These are phyloP conservation scores for Tylopilus plumbeoviolaceoides DNA, from an alignment of 768 basidiomycete species.

Conservation along the genomic window DNA sequence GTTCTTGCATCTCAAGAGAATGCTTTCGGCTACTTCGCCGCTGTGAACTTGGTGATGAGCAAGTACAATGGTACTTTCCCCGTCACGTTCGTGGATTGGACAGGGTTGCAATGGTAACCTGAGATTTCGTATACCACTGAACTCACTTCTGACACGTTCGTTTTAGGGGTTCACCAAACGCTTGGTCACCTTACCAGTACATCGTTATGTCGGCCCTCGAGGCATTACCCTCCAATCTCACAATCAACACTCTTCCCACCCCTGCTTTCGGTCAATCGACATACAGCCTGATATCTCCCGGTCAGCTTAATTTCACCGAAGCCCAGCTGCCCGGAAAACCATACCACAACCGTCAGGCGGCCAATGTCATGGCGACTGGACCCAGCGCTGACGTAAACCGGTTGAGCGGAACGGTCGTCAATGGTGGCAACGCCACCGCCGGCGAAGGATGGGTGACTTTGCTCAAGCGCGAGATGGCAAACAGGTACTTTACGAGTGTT, in stretches of 20 bases:
- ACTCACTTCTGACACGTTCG: neutral
- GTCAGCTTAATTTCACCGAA: constrained; percentile 81
- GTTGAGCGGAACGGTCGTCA: constrained; percentile 51
- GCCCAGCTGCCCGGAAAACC: constrained; percentile 67
- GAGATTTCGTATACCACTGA: neutral
- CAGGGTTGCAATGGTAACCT: constrained; percentile 75
- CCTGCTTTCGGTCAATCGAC: constrained; percentile 50
- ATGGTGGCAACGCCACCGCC: constrained; percentile 59
- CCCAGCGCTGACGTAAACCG: constrained; percentile 58
- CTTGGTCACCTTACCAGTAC: constrained; percentile 86
- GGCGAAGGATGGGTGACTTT: constrained; percentile 64
- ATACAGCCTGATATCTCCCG: constrained; percentile 65
- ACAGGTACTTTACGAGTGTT: constrained; percentile 77
- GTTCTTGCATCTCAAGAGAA: constrained; percentile 51
- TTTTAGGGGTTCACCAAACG: constrained; percentile 76
- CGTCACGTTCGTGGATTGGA: constrained; percentile 63
- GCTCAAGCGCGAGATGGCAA: constrained; percentile 71
- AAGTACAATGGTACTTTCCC: constrained; percentile 88
- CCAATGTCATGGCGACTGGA: constrained; percentile 50
- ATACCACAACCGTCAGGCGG: constrained; percentile 31
- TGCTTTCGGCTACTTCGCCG: constrained; percentile 70
- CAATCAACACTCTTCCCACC: constrained; percentile 49
- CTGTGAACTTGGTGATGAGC: constrained; percentile 73
- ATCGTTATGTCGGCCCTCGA: constrained; percentile 75
- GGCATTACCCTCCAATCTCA: constrained; percentile 68